Base-by-base conservation (phyloP, 768 basidiomycete species). In the Trametes coccinea region DNA sequence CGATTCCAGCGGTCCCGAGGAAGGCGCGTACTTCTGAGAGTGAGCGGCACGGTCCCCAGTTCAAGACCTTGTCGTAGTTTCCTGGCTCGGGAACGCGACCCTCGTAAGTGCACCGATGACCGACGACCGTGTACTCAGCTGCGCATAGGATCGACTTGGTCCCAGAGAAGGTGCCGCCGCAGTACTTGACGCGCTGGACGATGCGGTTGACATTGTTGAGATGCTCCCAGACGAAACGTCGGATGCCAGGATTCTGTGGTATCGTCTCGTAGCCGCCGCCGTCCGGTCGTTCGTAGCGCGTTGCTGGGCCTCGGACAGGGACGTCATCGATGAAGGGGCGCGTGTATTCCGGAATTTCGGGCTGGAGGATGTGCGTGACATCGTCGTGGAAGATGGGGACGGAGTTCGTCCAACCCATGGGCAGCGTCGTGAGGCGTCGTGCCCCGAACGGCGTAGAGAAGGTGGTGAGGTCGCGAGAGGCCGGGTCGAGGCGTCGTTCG, bases 71-170 rank as follows among this genome's bases (percentile, higher is more conserved):
- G 11, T 57, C 47, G 47, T 55, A 61, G 47, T 67, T 13, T 67
- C 62, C 9, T 54, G 69, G 59, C 5, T 78, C 72, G 0, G 76
- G 74, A 0, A 73, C 30, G 0, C 68, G 63, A 0, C 76, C 79
- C 17, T 75, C 67, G 11, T 67, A 71, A 0, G 74, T 78, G 57
- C 78, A 80, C 0, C 51, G 54, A 46, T 82, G 77, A 0, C 79
- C 77, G 0, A 83, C 54, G 1, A 81, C 70, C 0, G 46, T 58
- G 56, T 49, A 37, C 16, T 57, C 56, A 2, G 8, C 16, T 0
- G 44, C 56, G 47, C 37, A 48, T 2, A 61, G 34, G 46, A 53
- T 5, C 0, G 39, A 43, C 41, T 67, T 67, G 0, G 30, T 22
- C 2, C 62, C 66, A 0, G 59, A 61, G 48, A 63, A 64, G n/a